Base-by-base conservation (phyloP, 345 rosid species). In the Sisymbrium irio region DNA sequence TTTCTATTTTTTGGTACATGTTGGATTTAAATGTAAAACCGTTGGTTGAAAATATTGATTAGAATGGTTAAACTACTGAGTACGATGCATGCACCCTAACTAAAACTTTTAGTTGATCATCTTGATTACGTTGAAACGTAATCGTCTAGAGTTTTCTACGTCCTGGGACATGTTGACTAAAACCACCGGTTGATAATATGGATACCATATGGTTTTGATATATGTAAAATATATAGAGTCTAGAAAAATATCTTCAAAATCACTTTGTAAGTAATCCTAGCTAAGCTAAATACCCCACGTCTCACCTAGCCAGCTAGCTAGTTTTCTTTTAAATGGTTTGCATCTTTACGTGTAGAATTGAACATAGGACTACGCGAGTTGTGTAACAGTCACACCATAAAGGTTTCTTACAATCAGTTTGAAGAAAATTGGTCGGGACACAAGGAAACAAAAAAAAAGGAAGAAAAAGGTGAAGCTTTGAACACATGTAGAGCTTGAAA, bases 351-450 rank as follows among this genome's bases (percentile, higher is more conserved):
- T 22, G 25, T 36, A 54, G 53, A 39, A 27, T 13, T 13, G 44
- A 22, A 27, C 65, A 1, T 61, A 61, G 32, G 49, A 39, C 13
- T 61, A 60, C 20, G 2, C 1, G 25, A 62, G 39, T 78, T 82
- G 40, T 84, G 80, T 37, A 60, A 55, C 9, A 85, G 1, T 35
- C 83, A 30, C 13, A 77, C 88, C 39, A 84, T 83, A 33, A 25
- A 71, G 78, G 30, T 32, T n/a, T 35, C 11, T 2, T 15, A n/a
- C 53, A 35, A 20, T n/a, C 14, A 30, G 0, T 71, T 47, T 14
- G 9, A 25, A 51, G 46, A 28, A 55, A 54, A 27, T 9, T 18
- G 11, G 15, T 42, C 42, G 7, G n/a, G 25, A 47, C 19, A 28
- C 28, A 12, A 15, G 20, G 9, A 25, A 10, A 9, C 7, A 18